phyloP scores from a whole-genome alignment of 2,329 filamentous ascomycete genomes.

The Cladosporium austrohemisphaericum region DNA sequence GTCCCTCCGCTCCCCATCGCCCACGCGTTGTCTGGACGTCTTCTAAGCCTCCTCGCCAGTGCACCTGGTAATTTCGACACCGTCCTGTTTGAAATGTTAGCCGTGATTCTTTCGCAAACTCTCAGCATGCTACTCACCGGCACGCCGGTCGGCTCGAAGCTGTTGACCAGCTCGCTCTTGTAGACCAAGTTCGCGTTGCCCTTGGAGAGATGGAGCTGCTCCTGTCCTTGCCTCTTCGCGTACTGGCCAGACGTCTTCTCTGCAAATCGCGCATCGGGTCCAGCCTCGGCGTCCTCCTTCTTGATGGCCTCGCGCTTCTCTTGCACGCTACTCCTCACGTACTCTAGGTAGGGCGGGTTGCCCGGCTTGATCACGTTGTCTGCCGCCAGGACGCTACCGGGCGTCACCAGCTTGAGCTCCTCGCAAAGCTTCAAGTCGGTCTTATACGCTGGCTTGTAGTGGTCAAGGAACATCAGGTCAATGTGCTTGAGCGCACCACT shows the following conservation, averaged over 20 bases:
- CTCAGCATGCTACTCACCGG: slow-evolving; percentile 52
- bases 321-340: slow-evolving; percentile 61
- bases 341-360: slow-evolving; percentile 67
- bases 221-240: slow-evolving; percentile 44
- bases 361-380: slow-evolving; percentile 71
- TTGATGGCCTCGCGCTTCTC: slow-evolving; percentile 54
- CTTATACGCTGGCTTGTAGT: slow-evolving; percentile 73
- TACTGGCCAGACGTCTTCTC: slow-evolving; percentile 49
- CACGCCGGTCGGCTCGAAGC: slow-evolving; percentile 65
- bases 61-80: slow-evolving; percentile 63
- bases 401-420: slow-evolving; percentile 60
- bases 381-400: slow-evolving; percentile 61
- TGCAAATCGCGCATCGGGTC: slow-evolving; percentile 39
- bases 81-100: slow-evolving; percentile 51
- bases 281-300: slow-evolving; percentile 28
- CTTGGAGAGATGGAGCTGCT: slow-evolving; percentile 38
- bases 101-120: no score
- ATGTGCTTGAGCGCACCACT: slow-evolving; percentile 55
- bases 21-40: neutral
- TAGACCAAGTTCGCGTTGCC: slow-evolving; percentile 66
- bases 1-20: neutral
- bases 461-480: slow-evolving; percentile 74
- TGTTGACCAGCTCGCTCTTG: slow-evolving; percentile 59
- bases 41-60: slow-evolving; percentile 29
- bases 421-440: slow-evolving; percentile 75